Conservation (phyloP, 352 stramenopile genomes). For the Elongisporangium senticosum region DNA sequence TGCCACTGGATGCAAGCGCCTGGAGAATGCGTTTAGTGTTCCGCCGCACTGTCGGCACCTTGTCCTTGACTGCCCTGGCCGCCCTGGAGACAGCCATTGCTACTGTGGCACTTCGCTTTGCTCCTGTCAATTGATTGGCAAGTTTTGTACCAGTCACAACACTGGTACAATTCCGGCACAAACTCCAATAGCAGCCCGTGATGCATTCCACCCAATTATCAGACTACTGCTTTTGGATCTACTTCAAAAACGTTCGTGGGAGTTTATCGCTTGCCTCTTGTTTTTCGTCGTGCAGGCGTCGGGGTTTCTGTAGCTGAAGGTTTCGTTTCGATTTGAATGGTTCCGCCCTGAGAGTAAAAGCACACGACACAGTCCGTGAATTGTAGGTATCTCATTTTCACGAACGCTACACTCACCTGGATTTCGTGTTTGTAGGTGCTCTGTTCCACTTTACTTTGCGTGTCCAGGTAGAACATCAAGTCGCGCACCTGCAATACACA, state of each 20-base stretch:
- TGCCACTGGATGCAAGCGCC: neutral
- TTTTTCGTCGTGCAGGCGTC: constrained; percentile 10
- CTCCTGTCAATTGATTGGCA: neutral
- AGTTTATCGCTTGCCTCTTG: constrained; percentile 14
- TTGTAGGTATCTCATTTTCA: constrained; percentile 7
- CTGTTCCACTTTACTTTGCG: constrained; percentile 80
- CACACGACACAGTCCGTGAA: neutral
- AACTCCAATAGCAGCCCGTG: neutral
- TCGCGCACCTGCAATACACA: constrained; percentile 39
- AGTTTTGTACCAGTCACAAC: neutral
- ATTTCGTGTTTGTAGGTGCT: constrained; percentile 79
- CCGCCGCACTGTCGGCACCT: neutral
- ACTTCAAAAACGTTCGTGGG: neutral
- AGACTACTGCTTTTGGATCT: neutral
- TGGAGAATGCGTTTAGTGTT: neutral
- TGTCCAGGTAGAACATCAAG: constrained; percentile 89
- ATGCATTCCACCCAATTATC: neutral
- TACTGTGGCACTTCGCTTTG: too few relatives aligned
- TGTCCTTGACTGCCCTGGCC: neutral
- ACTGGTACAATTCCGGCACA: neutral
- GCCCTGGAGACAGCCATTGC: neutral
- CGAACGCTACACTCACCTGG: constrained; percentile 27
- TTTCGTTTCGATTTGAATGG: constrained; percentile 62
- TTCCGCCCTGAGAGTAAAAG: constrained; percentile 40
- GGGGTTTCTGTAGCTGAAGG: constrained; percentile 10